Conservation (phyloP, 129 eudicot species). For the Rutidosis leptorrhynchoides region DNA sequence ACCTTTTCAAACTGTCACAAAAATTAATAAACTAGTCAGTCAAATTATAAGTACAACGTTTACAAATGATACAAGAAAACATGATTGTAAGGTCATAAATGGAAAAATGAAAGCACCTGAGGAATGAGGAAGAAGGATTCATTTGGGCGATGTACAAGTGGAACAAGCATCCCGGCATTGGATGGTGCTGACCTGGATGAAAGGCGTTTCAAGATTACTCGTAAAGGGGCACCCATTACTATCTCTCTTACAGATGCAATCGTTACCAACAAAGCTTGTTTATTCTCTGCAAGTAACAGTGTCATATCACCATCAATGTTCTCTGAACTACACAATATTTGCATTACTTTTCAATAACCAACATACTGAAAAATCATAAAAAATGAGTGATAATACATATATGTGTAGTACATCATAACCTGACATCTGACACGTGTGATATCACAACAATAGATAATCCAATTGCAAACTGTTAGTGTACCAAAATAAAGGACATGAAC, state of each 20-base stretch:
- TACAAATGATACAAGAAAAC: slow-evolving; percentile 8
- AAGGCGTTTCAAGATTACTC: slow-evolving; percentile 67
- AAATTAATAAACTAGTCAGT: neutral
- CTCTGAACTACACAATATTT: neutral
- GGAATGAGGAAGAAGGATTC: slow-evolving; percentile 89
- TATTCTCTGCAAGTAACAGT: slow-evolving; percentile 52
- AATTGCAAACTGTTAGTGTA: neutral
- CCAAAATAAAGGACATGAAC: neutral
- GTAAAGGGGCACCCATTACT: slow-evolving; percentile 88
- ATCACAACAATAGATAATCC: too few relatives aligned
- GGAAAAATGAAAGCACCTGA: slow-evolving; percentile 45
- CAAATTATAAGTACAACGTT: neutral
- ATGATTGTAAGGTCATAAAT: neutral
- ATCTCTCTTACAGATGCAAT: slow-evolving; percentile 92
- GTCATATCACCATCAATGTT: slow-evolving; percentile 9
- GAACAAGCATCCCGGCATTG: slow-evolving; percentile 49
- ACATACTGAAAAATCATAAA: neutral
- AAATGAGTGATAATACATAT: neutral
- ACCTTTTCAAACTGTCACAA: slow-evolving; percentile 78
- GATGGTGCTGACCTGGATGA: slow-evolving; percentile 59
- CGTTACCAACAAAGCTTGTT: slow-evolving; percentile 58
- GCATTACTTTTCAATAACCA: neutral
- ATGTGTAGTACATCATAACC: too few relatives aligned
- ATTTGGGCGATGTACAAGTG: slow-evolving; percentile 87
- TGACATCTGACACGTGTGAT: too few relatives aligned